Evolutionary conservation across 169 alveolate genomes (phyloP), one percentile per base, ranked within the genome.

Genomic region (Plasmodium malariae): DNA sequence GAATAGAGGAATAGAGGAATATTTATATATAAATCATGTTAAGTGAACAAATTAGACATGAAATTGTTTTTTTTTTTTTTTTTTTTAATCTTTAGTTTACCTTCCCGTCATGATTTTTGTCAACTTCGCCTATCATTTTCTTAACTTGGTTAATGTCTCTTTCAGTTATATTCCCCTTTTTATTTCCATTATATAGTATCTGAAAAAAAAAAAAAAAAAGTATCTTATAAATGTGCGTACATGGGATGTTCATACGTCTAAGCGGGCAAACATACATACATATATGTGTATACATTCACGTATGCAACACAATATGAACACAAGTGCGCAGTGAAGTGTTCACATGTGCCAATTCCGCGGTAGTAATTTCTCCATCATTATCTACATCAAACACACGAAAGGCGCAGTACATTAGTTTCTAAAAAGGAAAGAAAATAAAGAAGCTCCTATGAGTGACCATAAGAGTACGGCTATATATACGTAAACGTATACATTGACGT

Each of bases 381-480:
- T 95, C 96, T 45, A 89, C 92, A 88, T 95, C 97, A 34, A 95
- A 95, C n/a, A 92, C 95, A 30, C 94, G 88, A 59, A 95, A 95
- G 48, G 97, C 97, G 0, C 95, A 91, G 91, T 94, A 95, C 67
- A 83, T 54, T 69, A 88, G 76, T 83, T 48, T 83, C 76, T 87
- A 88, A 86, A 78, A 69, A 34, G 11, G 68, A 85, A 67, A 72
- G 36, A 54, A 26, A 62, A 65, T 4, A 63, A 55, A 28, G 17
- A 55, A 74, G 17, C 0, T 3, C 3, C 9, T 11, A 69, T 24
- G 9, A 26, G 34, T 51, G 0, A 0, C 7, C 3, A 9, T 5
- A 55, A 21, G 11, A 55, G 51, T 9, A 9, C 5, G n/a, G 51
- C 9, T 40, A 5, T 40, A 9, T 40, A 40, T 6, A 5, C n/a